Evolutionary conservation across 768 basidiomycete genomes (phyloP).

Genomic region (Leccinum longicurvipes): DNA sequence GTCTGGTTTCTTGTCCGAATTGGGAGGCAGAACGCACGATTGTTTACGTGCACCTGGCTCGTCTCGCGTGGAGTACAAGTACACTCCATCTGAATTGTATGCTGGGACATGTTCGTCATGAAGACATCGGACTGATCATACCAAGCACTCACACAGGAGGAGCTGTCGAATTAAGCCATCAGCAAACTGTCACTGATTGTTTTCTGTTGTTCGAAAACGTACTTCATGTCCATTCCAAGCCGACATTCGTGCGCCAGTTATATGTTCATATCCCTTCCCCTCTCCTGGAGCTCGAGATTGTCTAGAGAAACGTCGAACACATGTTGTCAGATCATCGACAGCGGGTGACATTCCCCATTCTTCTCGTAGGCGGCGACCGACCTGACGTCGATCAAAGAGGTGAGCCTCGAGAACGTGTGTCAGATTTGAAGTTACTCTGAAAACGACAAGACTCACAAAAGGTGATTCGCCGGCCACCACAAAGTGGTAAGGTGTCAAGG

Average conservation of each 20-base stretch:
- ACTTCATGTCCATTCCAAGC: slow-evolving; percentile 74
- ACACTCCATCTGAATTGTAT: slow-evolving; percentile 69
- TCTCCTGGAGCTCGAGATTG: slow-evolving; percentile 34
- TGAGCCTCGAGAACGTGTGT: slow-evolving; percentile 13
- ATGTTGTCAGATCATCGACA: slow-evolving; percentile 58
- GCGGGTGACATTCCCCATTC: slow-evolving; percentile 67
- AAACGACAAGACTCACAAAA: slow-evolving; percentile 48
- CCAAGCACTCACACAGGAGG: slow-evolving; percentile 51
- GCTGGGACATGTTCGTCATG: slow-evolving; percentile 39
- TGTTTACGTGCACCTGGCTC: slow-evolving; percentile 38
- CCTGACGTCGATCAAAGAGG: slow-evolving; percentile 79
- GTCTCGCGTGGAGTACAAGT: slow-evolving; percentile 71
- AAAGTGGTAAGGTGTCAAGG: slow-evolving; percentile 78
- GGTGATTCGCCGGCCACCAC: slow-evolving; percentile 81
- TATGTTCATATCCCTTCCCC: slow-evolving; percentile 48
- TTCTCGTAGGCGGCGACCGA: slow-evolving; percentile 53
- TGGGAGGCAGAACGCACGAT: slow-evolving; percentile 28
- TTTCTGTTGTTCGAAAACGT: slow-evolving; percentile 6
- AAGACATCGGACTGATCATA: slow-evolving; percentile 1
- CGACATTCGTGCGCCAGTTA: slow-evolving; percentile 76
- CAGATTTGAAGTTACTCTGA: background rate
- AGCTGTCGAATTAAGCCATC: slow-evolving; percentile 40
- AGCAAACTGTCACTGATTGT: slow-evolving; percentile 1
- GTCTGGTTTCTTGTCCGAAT: slow-evolving; percentile 13
- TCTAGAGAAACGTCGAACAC: slow-evolving; percentile 78